These are phyloP conservation scores for Papilionanthe hybrid DNA, from an alignment of 116 monocot genomes.

Conservation along the genomic window DNA sequence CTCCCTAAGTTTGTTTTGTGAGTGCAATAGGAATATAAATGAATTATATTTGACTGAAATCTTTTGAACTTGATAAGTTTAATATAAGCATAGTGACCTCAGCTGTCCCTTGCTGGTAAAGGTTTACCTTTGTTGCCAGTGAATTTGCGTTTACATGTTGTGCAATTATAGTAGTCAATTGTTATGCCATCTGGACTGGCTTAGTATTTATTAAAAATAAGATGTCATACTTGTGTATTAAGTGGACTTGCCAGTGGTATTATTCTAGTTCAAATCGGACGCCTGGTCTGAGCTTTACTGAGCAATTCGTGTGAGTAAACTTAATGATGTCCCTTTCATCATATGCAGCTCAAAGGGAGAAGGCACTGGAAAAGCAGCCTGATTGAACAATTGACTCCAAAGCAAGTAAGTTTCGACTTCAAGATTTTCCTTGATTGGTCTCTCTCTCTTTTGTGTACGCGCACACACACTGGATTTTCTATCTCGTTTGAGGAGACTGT, in stretches of 20 bases:
- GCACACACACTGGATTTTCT: too few species aligned
- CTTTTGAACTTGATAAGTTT: too few species aligned
- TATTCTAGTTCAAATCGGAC: background rate
- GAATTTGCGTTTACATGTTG: too few species aligned
- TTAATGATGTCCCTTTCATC: background rate
- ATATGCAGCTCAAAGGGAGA: constrained; percentile 77
- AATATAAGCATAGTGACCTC: too few species aligned
- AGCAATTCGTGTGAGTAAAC: background rate
- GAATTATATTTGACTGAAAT: too few species aligned
- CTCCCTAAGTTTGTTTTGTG: too few species aligned
- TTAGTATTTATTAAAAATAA: background rate
- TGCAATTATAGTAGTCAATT: background rate
- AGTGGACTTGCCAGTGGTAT: background rate
- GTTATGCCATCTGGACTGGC: background rate
- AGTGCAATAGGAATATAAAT: too few species aligned
- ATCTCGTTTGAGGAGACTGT: too few species aligned
- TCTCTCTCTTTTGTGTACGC: too few species aligned
- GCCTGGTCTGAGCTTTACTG: background rate
- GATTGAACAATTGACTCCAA: constrained; percentile 71
- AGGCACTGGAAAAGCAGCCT: constrained; percentile 72
- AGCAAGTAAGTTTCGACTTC: constrained; percentile 43
- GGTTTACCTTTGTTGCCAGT: too few species aligned
- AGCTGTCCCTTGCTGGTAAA: too few species aligned
- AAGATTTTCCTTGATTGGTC: background rate
- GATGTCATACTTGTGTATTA: background rate